Conservation (phyloP, 176 grass and related monocot genomes). For the Cenchrus purpureus region DNA sequence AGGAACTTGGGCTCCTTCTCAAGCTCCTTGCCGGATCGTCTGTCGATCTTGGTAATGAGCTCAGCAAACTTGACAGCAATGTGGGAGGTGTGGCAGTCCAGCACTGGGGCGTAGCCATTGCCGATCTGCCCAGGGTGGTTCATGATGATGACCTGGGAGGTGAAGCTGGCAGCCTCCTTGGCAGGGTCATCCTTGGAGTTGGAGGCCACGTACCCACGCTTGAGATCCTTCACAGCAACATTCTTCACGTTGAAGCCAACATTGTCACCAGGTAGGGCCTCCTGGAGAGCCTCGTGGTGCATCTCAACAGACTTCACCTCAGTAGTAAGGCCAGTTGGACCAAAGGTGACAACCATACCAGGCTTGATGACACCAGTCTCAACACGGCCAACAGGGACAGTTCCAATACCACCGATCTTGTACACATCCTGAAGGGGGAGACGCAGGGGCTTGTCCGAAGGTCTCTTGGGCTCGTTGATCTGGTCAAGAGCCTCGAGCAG, state of each 20-base stretch:
- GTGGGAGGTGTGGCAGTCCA: constrained; percentile 94
- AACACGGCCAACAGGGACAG: constrained; percentile 81
- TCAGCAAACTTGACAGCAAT: constrained; percentile 92
- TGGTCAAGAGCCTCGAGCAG: constrained; percentile 68
- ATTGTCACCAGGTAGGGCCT: constrained; percentile 81
- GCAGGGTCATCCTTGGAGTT: constrained; percentile 97
- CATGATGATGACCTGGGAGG: constrained; percentile 95
- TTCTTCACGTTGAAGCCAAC: constrained; percentile 92
- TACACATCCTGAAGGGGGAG: constrained; percentile 99
- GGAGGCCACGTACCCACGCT: constrained; percentile 80
- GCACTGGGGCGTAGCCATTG: constrained; percentile 83
- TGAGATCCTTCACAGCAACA: constrained; percentile 86
- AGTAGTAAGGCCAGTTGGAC: constrained; percentile 73
- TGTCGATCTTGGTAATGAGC: constrained; percentile 85
- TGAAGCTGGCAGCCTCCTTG: constrained; percentile 86
- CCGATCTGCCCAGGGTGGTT: constrained; percentile 95
- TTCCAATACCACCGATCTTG: constrained; percentile 95
- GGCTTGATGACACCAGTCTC: constrained; percentile 86
- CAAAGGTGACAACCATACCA: constrained; percentile 85
- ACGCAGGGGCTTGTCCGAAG: constrained; percentile 91
- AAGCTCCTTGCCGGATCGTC: constrained; percentile 89
- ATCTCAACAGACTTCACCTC: constrained; percentile 97
- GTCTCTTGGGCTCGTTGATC: constrained; percentile 86
- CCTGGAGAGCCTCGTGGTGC: constrained; percentile 87
- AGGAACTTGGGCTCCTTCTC: constrained; percentile 93